Percentiles rank a stretch among this genome's conserved stretches.
Evolutionary conservation across 2,329 filamentous ascomycete genomes (phyloP).

Genomic region (Hawksworthiomyces lignivorus): DNA sequence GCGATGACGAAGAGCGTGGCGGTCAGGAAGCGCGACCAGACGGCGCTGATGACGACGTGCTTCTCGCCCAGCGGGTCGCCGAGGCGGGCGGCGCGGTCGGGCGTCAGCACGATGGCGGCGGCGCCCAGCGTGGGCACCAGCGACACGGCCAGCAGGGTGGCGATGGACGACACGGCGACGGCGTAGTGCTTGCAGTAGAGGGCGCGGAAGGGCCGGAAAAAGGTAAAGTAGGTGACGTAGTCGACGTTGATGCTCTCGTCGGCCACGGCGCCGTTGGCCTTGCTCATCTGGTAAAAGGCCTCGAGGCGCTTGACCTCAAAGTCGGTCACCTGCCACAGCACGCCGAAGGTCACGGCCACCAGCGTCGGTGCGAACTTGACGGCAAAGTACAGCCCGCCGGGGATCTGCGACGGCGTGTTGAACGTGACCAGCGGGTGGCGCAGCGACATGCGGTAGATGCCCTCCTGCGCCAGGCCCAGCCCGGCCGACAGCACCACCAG

Average conservation of each 20-base stretch:
- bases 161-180: constrained; percentile 58
- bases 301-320: constrained; percentile 61
- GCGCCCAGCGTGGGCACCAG: constrained; percentile 62
- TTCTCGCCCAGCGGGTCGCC: constrained; percentile 38
- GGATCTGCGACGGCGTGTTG: constrained; percentile 40
- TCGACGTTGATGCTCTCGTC: constrained; percentile 65
- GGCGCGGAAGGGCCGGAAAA: constrained; percentile 57
- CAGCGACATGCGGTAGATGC: constrained; percentile 44
- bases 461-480: constrained; percentile 46
- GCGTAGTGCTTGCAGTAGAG: constrained; percentile 58
- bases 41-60: constrained; percentile 44
- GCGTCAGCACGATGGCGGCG: constrained; percentile 51
- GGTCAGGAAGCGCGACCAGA: constrained; percentile 57
- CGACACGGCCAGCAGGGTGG: constrained; percentile 58
- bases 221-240: constrained; percentile 62
- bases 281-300: constrained; percentile 59
- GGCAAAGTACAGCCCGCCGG: constrained; percentile 46
- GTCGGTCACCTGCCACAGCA: constrained; percentile 59
- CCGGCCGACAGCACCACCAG: constrained; percentile 47
- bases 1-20: constrained; percentile 50
- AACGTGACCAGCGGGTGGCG: constrained; percentile 42
- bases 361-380: constrained; percentile 58
- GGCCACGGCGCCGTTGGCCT: constrained; percentile 50
- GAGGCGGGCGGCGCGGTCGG: constrained; percentile 38
- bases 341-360: constrained; percentile 52